Percentiles rank a stretch among this genome's conserved stretches.
Evolutionary conservation across 441 rosid species (phyloP).

Genomic region (Populus hybrid): DNA sequence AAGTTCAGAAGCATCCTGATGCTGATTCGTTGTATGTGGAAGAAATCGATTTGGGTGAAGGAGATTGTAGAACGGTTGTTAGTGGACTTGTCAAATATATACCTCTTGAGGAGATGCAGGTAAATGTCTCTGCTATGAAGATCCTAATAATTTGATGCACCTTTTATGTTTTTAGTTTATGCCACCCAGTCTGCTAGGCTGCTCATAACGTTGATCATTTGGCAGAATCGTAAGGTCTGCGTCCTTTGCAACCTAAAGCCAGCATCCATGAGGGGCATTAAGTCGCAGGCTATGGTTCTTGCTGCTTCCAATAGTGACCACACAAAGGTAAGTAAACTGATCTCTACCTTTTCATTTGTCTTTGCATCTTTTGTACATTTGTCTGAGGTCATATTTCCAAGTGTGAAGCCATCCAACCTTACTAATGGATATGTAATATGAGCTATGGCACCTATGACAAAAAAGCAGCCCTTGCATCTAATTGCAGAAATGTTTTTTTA

Average conservation of each 20-base stretch:
- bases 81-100: slow-evolving; percentile 93
- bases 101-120: slow-evolving; percentile 96
- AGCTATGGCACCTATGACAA: neutral
- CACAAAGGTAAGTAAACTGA: slow-evolving; percentile 49
- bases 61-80: slow-evolving; percentile 69
- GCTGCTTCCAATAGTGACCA: slow-evolving; percentile 77
- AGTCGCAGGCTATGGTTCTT: slow-evolving; percentile 97
- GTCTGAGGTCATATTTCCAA: neutral
- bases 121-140: slow-evolving; percentile 25
- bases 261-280: slow-evolving; percentile 80
- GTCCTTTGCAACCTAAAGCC: slow-evolving; percentile 96
- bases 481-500: neutral
- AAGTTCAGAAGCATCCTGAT: slow-evolving; percentile 87
- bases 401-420: neutral
- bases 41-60: slow-evolving; percentile 93
- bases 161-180: neutral
- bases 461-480: neutral
- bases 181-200: neutral
- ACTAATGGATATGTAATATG: neutral
- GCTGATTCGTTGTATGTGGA: slow-evolving; percentile 90
- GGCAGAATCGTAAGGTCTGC: slow-evolving; percentile 91
- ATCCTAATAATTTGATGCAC: neutral
- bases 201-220: slow-evolving; percentile 1
- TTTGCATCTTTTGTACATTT: neutral
- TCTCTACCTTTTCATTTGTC: neutral